Evolutionary conservation across 768 basidiomycete genomes (phyloP).

Genomic region (Suillus discolor): DNA sequence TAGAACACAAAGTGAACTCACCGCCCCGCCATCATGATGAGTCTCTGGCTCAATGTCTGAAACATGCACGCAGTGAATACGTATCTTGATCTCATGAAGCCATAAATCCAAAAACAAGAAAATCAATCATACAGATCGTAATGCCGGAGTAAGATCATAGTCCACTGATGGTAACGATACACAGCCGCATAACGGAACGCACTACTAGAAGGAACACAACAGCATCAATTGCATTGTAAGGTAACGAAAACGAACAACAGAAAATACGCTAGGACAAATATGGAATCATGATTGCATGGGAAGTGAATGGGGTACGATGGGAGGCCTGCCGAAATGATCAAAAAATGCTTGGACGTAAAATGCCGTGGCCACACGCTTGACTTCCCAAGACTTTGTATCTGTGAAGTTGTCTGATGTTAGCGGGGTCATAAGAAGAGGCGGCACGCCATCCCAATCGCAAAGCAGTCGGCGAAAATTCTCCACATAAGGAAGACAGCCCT

Average conservation of each 20-base stretch:
- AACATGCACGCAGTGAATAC: not conserved
- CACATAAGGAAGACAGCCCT: not conserved
- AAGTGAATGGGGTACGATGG: not conserved
- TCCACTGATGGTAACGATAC: not conserved
- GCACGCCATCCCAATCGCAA: conserved; percentile 1
- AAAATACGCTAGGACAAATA: not conserved
- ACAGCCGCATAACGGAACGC: not conserved
- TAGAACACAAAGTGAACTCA: not conserved
- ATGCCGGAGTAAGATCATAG: not conserved
- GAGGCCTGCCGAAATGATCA: conserved; percentile 6
- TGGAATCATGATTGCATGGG: conserved; percentile 6
- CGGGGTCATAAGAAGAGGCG: not conserved
- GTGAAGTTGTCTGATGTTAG: not conserved
- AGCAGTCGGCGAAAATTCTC: conserved; percentile 5
- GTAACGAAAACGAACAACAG: not conserved
- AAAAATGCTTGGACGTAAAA: conserved; percentile 13
- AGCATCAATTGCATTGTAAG: not conserved
- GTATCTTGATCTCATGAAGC: not conserved
- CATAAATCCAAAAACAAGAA: not conserved
- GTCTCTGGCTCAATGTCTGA: not conserved
- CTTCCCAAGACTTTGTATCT: not conserved
- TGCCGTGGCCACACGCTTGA: not conserved
- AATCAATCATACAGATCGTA: not conserved
- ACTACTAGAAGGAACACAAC: not conserved
- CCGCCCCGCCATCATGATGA: not conserved